Percentiles rank a stretch among this genome's conserved stretches.
These are phyloP conservation scores for Lactarius sp. DNA, from an alignment of 768 basidiomycete genomes.

Conservation along the genomic window DNA sequence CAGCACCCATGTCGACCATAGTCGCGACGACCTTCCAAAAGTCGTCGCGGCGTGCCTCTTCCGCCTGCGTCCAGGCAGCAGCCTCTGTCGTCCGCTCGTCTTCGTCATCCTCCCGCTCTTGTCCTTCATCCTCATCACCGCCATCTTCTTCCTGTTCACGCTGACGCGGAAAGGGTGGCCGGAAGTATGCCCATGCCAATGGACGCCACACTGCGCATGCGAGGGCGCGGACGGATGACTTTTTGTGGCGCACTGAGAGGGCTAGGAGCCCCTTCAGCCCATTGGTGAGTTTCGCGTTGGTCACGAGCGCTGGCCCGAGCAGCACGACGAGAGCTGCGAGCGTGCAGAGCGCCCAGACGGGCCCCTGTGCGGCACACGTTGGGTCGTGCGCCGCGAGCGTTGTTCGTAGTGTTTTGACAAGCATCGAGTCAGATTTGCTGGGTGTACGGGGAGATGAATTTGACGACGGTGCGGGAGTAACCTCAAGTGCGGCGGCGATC, in stretches of 20 bases:
- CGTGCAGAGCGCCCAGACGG: constrained; percentile 72
- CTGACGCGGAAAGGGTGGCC: constrained; percentile 38
- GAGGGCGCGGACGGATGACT: constrained; percentile 58
- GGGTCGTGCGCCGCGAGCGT: constrained; percentile 54
- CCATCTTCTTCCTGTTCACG: constrained; percentile 30
- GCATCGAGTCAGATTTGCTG: constrained; percentile 41
- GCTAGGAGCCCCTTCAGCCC: constrained; percentile 47
- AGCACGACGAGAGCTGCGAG: constrained; percentile 61
- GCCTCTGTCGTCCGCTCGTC: constrained; percentile 7
- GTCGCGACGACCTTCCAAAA: constrained; percentile 48
- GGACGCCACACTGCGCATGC: constrained; percentile 62
- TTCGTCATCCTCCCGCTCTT: constrained; percentile 26
- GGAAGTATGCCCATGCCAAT: constrained; percentile 61
- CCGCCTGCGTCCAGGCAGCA: constrained; percentile 27
- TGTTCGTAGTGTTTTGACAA: constrained; percentile 62
- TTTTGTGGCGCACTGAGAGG: constrained; percentile 55
- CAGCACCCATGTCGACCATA: constrained; percentile 55
- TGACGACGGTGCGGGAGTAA: constrained; percentile 29
- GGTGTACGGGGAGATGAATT: constrained; percentile 34
- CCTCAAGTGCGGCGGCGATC: constrained; percentile 48
- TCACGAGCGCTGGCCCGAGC: constrained; percentile 50
- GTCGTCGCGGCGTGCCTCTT: constrained; percentile 28
- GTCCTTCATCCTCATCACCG: constrained; percentile 28
- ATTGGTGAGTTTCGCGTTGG: constrained; percentile 41
- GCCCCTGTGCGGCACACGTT: constrained; percentile 62